Conservation (phyloP, 768 basidiomycete genomes). For the Cystobasidium ongulense region DNA sequence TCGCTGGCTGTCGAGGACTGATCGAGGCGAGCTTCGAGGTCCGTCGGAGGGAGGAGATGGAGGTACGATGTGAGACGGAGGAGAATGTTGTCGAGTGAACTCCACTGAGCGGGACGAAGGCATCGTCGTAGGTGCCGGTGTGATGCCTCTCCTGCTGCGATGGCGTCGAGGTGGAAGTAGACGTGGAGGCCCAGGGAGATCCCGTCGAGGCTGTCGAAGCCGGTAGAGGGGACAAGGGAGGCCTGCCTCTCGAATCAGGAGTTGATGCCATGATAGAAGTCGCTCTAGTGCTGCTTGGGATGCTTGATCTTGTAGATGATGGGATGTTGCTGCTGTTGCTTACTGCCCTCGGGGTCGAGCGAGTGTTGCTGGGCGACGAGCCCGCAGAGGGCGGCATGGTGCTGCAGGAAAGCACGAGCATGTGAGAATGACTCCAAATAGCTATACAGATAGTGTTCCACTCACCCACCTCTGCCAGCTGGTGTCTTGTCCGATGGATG, state of each 20-base stretch:
- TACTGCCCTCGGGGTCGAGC: not conserved
- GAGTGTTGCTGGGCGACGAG: not conserved
- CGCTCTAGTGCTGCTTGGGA: too few relatives aligned
- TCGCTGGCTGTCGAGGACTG: not conserved
- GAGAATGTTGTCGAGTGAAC: not conserved
- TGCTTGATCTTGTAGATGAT: not conserved
- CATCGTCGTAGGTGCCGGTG: not conserved
- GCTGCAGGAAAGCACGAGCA: not conserved
- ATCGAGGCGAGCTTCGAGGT: not conserved
- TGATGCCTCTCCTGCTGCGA: not conserved
- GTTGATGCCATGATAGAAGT: not conserved
- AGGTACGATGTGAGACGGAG: not conserved
- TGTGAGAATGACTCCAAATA: not conserved
- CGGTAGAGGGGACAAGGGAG: not conserved
- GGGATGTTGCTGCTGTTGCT: not conserved
- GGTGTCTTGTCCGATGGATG: not conserved
- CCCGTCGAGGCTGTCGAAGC: not conserved
- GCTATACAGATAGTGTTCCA: not conserved
- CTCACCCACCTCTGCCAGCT: not conserved
- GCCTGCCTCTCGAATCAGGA: not conserved
- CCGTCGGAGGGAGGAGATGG: not conserved
- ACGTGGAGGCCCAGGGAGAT: not conserved
- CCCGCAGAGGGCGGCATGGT: not conserved
- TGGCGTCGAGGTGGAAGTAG: not conserved
- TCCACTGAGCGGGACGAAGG: not conserved